These are phyloP conservation scores for Trypanosoma mega DNA, from an alignment of 208 protist genomes.

Conservation along the genomic window DNA sequence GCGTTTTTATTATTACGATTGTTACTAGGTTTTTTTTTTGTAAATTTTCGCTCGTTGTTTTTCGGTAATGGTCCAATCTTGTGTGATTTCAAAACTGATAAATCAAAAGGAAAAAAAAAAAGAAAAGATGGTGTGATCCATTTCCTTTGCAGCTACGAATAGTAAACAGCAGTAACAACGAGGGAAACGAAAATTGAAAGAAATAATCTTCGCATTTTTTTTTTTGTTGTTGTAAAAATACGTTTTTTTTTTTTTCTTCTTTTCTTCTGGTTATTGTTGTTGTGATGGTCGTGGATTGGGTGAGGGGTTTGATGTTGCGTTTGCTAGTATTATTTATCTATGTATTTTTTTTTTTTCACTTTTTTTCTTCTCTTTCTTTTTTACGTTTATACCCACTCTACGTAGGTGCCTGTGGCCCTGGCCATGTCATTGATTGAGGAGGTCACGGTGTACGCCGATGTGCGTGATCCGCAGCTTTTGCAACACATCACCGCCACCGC, in stretches of 20 bases:
- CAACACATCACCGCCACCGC: slow-evolving; percentile 7
- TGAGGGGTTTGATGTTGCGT: too few species aligned
- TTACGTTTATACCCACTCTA: not conserved
- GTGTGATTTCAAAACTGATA: not conserved
- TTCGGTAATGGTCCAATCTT: too few species aligned
- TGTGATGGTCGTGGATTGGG: not conserved
- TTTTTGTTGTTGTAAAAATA: slow-evolving; percentile 5
- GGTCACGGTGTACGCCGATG: slow-evolving; percentile 28
- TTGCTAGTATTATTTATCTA: too few species aligned
- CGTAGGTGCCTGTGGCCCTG: not conserved
- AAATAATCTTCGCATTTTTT: slow-evolving; percentile 7
- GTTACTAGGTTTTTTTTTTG: not conserved
- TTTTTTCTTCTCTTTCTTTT: slow-evolving; percentile 13
- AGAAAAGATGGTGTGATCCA: not conserved
- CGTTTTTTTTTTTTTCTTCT: slow-evolving; percentile 6
- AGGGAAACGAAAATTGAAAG: not conserved
- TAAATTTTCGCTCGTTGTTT: too few species aligned
- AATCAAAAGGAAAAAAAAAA: slow-evolving; percentile 1
- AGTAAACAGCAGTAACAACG: not conserved
- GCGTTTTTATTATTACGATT: not conserved
- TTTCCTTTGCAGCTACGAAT: not conserved
- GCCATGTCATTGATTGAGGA: slow-evolving; percentile 9
- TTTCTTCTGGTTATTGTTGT: slow-evolving; percentile 1
- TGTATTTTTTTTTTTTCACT: slow-evolving; percentile 12
- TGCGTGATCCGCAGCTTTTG: slow-evolving; percentile 14